These are phyloP conservation scores for Erysiphe pulchra DNA, from an alignment of 2,329 filamentous ascomycete species.

Conservation along the genomic window DNA sequence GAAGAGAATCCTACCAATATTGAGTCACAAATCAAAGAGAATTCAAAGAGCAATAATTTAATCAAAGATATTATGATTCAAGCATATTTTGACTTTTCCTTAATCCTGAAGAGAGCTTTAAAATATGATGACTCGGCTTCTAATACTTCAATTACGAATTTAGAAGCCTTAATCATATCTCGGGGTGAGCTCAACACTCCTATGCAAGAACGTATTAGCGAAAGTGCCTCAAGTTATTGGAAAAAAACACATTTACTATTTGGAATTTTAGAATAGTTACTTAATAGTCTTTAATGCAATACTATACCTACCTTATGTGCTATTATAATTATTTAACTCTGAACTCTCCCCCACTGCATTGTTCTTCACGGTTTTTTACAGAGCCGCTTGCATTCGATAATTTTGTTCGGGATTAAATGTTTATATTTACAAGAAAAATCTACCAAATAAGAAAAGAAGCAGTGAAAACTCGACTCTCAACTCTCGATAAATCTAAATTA, in stretches of 20 bases:
- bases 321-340: too few species aligned
- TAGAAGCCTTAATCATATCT: slow-evolving; percentile 17
- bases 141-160: slow-evolving; percentile 19
- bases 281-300: too few species aligned
- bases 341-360: too few species aligned
- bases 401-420: too few species aligned
- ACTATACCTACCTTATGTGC: too few species aligned
- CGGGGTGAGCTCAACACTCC: slow-evolving; percentile 23
- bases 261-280: slow-evolving; percentile 32
- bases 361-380: too few species aligned
- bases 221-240: slow-evolving; percentile 52
- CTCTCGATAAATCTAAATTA: too few species aligned
- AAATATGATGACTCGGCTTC: slow-evolving; percentile 8
- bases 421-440: too few species aligned
- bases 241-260: slow-evolving; percentile 63
- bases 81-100: slow-evolving; percentile 32
- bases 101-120: slow-evolving; percentile 23
- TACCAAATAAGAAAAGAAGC: too few species aligned
- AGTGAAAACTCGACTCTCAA: too few species aligned
- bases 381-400: too few species aligned
- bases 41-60: not conserved
- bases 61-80: slow-evolving; percentile 25
- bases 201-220: slow-evolving; percentile 27
- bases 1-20: slow-evolving; percentile 1
- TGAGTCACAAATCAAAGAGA: not conserved